Conservation (phyloP, 2,329 filamentous ascomycete genomes). For the Ceratocystiopsis sp. region DNA sequence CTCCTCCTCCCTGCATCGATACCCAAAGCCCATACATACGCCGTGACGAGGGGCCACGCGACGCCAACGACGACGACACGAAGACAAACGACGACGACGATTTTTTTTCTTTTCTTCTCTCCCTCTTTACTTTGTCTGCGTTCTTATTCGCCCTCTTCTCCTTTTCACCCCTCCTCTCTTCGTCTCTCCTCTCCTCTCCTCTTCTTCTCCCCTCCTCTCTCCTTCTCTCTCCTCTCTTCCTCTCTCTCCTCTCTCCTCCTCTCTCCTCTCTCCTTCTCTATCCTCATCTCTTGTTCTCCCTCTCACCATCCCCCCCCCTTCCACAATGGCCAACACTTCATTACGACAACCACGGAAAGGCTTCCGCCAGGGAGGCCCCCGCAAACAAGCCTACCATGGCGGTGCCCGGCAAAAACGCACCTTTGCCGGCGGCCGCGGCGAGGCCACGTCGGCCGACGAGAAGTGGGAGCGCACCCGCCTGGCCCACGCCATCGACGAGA, state of each 20-base stretch:
- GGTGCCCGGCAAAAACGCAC: constrained; percentile 44
- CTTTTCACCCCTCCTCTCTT: no score
- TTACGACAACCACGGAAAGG: constrained; percentile 44
- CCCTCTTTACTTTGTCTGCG: no score
- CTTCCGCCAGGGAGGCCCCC: constrained; percentile 45
- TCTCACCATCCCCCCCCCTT: neutral
- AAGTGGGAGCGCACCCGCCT: constrained; percentile 73
- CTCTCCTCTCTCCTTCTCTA: neutral
- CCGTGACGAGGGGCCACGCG: no score
- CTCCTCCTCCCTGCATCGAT: no score
- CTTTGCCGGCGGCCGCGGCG: constrained; percentile 59
- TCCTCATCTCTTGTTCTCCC: neutral
- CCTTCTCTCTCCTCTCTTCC: no score
- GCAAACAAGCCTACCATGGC: constrained; percentile 53
- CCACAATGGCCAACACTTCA: constrained; percentile 40
- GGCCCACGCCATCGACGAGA: constrained; percentile 81
- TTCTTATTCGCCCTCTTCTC: no score
- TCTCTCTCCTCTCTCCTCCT: neutral
- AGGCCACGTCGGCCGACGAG: constrained; percentile 83
- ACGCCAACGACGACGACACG: no score
- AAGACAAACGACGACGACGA: no score
- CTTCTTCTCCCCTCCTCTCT: no score
- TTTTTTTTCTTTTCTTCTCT: no score
- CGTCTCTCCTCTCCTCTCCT: neutral
- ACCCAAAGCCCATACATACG: no score